A percentile compares a stretch with the other conserved stretches of the same genome.
Conservation (phyloP, 129 eudicot species). For the Smallanthus sonchifolius region DNA sequence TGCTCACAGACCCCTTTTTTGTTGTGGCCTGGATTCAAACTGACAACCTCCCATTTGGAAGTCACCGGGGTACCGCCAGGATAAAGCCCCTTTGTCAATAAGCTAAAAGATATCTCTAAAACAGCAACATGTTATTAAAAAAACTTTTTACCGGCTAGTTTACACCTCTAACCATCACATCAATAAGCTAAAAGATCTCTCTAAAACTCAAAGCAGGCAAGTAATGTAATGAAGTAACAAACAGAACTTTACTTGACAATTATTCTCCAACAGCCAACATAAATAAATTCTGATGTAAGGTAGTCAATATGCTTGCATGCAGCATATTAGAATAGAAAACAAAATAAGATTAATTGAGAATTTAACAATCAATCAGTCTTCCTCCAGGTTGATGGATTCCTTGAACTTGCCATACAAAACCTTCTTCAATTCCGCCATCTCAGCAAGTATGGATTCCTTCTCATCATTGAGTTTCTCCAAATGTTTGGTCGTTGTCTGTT, state of each 20-base stretch:
- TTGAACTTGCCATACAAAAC: conserved; percentile 86
- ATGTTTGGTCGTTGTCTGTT: conserved; percentile 53
- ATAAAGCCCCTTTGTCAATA: no score
- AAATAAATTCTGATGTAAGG: background rate
- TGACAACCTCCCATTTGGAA: no score
- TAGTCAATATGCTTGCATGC: background rate
- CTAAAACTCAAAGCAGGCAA: background rate
- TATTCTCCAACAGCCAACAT: background rate
- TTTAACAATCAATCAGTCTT: conserved; percentile 42
- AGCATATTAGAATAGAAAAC: background rate
- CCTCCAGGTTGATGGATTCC: conserved; percentile 93
- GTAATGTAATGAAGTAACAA: background rate
- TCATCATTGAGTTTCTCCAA: conserved; percentile 75
- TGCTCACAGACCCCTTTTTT: no score
- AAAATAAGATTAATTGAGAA: background rate
- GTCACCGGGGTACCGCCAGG: no score
- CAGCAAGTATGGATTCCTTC: conserved; percentile 58
- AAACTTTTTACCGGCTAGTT: no score
- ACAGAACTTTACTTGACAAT: background rate
- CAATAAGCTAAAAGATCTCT: background rate
- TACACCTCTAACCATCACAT: background rate
- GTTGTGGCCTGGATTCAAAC: no score
- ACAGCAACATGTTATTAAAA: no score
- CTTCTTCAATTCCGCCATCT: conserved; percentile 91
- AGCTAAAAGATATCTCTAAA: no score